These are phyloP conservation scores for Monosporascus sp. DNA, from an alignment of 2,329 filamentous ascomycete genomes.

Conservation along the genomic window DNA sequence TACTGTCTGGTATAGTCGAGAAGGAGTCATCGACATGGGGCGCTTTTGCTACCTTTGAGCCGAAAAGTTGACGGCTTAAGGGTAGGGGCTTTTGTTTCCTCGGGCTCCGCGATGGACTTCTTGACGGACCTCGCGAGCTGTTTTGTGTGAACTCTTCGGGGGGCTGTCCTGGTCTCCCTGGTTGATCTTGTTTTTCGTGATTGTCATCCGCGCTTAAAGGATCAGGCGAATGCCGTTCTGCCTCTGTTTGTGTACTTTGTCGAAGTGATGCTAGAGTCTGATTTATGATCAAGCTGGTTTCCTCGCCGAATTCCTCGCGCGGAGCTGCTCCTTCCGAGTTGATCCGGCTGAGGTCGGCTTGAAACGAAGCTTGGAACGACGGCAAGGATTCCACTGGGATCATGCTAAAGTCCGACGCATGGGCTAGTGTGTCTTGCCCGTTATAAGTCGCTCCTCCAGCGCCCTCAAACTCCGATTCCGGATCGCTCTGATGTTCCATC, in stretches of 20 bases:
- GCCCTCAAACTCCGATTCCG: constrained; percentile 16
- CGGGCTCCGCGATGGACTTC: constrained; percentile 26
- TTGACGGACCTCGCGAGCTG: constrained; percentile 12
- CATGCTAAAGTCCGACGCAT: constrained; percentile 51
- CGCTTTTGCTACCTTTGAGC: constrained; percentile 18
- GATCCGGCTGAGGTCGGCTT: constrained; percentile 33
- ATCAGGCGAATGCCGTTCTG: constrained; percentile 5
- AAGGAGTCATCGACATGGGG: constrained; percentile 28
- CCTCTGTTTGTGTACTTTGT: constrained; percentile 24
- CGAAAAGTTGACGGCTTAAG: constrained; percentile 29
- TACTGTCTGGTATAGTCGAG: constrained; percentile 29
- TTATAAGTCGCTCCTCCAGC: constrained; percentile 12
- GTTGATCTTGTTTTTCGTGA: constrained; percentile 6
- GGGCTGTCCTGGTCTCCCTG: constrained; percentile 3
- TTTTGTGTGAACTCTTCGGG: constrained; percentile 1
- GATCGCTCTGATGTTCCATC: constrained; percentile 22
- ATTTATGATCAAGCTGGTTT: constrained; percentile 52
- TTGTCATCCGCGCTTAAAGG: constrained; percentile 10
- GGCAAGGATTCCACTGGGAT: constrained; percentile 51
- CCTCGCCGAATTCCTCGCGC: constrained; percentile 46
- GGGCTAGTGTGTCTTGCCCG: constrained; percentile 35
- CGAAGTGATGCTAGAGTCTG: constrained; percentile 47
- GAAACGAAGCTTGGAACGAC: constrained; percentile 36
- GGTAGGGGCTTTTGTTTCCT: constrained; percentile 26
- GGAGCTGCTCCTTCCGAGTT: constrained; percentile 17